Base-by-base conservation (phyloP, 1,284 basidiomycete species). In the Porogramme epimiltina region DNA sequence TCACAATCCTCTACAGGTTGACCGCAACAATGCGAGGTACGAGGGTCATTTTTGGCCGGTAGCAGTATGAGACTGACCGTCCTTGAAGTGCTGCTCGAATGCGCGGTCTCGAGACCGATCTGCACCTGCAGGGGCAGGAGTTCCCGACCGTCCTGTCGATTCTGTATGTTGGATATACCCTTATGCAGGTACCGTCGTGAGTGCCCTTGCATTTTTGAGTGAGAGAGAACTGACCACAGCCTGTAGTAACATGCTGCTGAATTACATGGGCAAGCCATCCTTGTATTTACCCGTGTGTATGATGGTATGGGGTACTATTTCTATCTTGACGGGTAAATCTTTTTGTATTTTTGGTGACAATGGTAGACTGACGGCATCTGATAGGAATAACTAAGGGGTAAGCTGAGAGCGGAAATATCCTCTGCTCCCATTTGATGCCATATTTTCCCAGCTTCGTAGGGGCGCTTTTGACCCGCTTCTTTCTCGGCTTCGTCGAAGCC, bases 101-200 rank as follows among this genome's bases (percentile, higher is more conserved):
- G 36, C 77, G 80, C 47, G 89, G 89, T 0, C 83, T 91, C 51
- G 87, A 90, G 61, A 66, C 72, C 42, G 89, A 91, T 63, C 71
- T 92, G 26, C 65, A 80, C 22, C 71, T 92, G 24, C 73, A 79
- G 45, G 87, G 81, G 15, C 73, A 74, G 28, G 76, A 91, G 61
- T 92, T 91, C 63, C 79, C 84, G 6, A 88, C 85, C 0, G 67
- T 91, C 20, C 68, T 93, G 22, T 84, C 83, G 2, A 82, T 91
- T 53, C 79, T 92, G 25, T 92, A 89, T 62, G 80, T 90, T 39
- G 89, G 88, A 18, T 92, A 93, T 61, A 84, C 89, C 57, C 67
- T 89, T 43, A 89, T 90, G 84, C 90, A 93, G 67, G 78, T 89
- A 44, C 88, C 87, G 4, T 89, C 86, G 84, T 87, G 63, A 62